Evolutionary conservation across 176 grass and related monocot genomes (phyloP).

Genomic region (Themeda triandra): DNA sequence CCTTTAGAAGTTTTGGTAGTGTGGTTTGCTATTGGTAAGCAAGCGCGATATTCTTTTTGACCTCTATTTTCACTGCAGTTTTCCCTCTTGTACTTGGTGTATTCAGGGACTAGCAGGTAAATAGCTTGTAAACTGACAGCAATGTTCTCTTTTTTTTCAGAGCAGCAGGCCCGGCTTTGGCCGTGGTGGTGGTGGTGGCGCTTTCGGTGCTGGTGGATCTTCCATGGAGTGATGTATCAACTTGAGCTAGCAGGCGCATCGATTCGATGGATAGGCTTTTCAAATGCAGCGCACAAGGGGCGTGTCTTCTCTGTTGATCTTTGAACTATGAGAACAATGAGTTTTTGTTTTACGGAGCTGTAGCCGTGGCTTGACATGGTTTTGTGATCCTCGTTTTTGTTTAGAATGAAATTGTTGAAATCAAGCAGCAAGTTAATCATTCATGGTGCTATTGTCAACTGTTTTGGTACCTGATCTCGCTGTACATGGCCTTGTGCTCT

Average conservation of each 20-base stretch:
- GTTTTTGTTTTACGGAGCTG: conserved; percentile 40
- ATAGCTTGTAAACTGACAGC: background rate
- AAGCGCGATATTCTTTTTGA: background rate
- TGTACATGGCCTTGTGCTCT: background rate
- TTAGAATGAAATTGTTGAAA: conserved; percentile 14
- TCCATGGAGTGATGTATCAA: conserved; percentile 52
- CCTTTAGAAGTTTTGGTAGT: background rate
- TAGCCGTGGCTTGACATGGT: conserved; percentile 26
- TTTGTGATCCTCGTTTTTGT: conserved; percentile 17
- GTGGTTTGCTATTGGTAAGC: background rate
- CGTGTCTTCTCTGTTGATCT: conserved; percentile 24
- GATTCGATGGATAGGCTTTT: background rate
- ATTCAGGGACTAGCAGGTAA: background rate
- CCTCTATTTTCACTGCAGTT: background rate
- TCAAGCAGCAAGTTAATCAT: background rate
- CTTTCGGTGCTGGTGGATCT: conserved; percentile 43
- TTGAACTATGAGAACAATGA: conserved; percentile 22
- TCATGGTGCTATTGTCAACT: background rate
- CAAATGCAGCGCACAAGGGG: background rate
- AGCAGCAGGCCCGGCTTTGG: conserved; percentile 82
- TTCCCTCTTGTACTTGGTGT: background rate
- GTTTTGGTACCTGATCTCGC: background rate
- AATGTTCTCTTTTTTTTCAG: conserved; percentile 4
- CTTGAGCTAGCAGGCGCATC: background rate
- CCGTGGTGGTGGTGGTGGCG: conserved; percentile 55